A percentile compares a stretch with the other conserved stretches of the same genome.
These are phyloP conservation scores for Chrysoporthe austroafricana DNA, from an alignment of 2,329 filamentous ascomycete species.

Conservation along the genomic window DNA sequence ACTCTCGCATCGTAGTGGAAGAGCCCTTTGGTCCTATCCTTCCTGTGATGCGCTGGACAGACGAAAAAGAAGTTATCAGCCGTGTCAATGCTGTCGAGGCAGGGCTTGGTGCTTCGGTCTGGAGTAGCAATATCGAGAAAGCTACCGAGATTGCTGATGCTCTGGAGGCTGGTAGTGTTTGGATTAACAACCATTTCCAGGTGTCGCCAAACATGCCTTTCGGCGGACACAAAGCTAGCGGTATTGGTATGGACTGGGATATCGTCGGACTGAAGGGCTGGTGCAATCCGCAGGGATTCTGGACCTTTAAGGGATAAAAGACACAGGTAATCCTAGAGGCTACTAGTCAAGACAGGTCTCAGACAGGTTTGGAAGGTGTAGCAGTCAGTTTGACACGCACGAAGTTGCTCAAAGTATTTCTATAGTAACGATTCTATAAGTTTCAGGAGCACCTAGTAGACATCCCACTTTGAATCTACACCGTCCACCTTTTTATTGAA, in stretches of 20 bases:
- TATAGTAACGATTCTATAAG: too few relatives aligned
- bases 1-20: conserved; percentile 58
- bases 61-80: conserved; percentile 50
- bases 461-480: too few relatives aligned
- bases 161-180: conserved; percentile 59
- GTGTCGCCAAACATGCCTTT: conserved; percentile 45
- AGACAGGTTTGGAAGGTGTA: too few relatives aligned
- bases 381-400: too few relatives aligned
- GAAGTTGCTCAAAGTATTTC: too few relatives aligned
- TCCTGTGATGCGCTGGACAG: conserved; percentile 48
- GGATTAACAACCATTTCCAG: conserved; percentile 55
- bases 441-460: too few relatives aligned
- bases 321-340: too few relatives aligned
- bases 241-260: conserved; percentile 52
- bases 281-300: conserved; percentile 33
- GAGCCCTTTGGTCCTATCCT: conserved; percentile 57
- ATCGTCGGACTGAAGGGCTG: conserved; percentile 41
- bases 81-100: conserved; percentile 53
- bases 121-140: conserved; percentile 51
- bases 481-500: too few relatives aligned
- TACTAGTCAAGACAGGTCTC: too few relatives aligned
- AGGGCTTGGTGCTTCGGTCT: conserved; percentile 59
- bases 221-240: conserved; percentile 56
- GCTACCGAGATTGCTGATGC: conserved; percentile 50
- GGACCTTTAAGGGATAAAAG: not conserved